These are phyloP conservation scores for Zoysia matrella DNA, from an alignment of 202 grass and related monocot species.

Conservation along the genomic window DNA sequence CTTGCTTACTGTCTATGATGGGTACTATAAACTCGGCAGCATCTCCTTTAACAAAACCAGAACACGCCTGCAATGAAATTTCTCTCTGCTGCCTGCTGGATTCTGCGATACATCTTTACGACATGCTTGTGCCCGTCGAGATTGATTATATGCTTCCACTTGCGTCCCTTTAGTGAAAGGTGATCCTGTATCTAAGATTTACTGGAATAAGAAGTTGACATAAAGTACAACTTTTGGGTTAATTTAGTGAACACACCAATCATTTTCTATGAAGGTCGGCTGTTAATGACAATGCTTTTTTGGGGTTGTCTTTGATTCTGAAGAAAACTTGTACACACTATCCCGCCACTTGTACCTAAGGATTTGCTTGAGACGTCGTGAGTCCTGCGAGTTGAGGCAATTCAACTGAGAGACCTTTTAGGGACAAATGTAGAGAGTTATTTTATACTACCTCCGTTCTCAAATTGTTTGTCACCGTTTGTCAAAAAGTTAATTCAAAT, in stretches of 20 bases:
- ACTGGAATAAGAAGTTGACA: constrained; percentile 18
- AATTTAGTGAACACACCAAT: constrained; percentile 5
- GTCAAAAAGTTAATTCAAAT: no score
- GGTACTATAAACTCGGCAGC: not conserved
- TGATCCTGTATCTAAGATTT: not conserved
- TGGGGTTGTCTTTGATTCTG: constrained; percentile 6
- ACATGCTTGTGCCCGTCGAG: not conserved
- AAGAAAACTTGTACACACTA: not conserved
- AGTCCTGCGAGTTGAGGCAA: not conserved
- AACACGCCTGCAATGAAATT: not conserved
- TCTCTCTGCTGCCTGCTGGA: not conserved
- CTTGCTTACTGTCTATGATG: not conserved
- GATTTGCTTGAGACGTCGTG: not conserved
- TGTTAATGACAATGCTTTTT: not conserved
- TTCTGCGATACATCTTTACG: not conserved
- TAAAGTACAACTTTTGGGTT: constrained; percentile 34
- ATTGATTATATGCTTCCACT: no score
- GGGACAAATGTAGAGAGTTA: not conserved
- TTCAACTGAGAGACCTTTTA: not conserved
- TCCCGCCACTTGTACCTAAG: not conserved
- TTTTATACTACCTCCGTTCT: not conserved
- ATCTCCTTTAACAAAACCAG: not conserved
- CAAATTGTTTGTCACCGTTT: no score
- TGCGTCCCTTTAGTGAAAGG: no score
- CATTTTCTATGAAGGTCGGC: constrained; percentile 5